Percentiles rank a stretch among this genome's conserved stretches.
Evolutionary conservation across 208 protist species (phyloP).

Genomic region (Leishmania gerbilli): DNA sequence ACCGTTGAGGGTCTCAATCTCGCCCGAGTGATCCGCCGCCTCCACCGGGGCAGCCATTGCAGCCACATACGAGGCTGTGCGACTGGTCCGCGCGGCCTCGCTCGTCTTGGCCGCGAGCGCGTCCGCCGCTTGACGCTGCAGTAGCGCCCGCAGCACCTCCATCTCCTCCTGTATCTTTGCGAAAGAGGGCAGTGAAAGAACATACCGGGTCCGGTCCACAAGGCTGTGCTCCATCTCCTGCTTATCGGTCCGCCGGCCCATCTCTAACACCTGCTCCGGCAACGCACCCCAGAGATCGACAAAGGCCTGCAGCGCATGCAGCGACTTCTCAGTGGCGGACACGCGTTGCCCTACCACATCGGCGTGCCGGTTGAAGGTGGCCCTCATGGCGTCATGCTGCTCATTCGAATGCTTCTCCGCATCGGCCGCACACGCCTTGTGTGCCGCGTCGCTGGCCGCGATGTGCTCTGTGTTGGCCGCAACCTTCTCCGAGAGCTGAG

Average conservation of each 20-base stretch:
- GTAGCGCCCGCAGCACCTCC: conserved; percentile 59
- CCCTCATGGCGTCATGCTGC: conserved; percentile 20
- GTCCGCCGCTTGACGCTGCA: conserved; percentile 64
- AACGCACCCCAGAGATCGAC: conserved; percentile 57
- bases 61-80: conserved; percentile 14
- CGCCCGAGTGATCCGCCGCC: neutral
- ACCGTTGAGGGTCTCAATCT: conserved; percentile 22
- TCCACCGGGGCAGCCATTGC: neutral
- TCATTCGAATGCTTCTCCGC: conserved; percentile 24
- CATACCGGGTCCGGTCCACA: conserved; percentile 59
- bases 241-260: conserved; percentile 37
- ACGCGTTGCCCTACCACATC: conserved; percentile 15
- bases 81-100: conserved; percentile 27
- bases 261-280: conserved; percentile 39
- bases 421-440: conserved; percentile 8
- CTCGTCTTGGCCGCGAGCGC: conserved; percentile 46
- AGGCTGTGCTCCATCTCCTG: conserved; percentile 40
- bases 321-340: conserved; percentile 13
- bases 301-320: conserved; percentile 40
- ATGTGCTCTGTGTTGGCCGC: conserved; percentile 21
- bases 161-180: conserved; percentile 62
- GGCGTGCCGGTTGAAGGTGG: conserved; percentile 12
- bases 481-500: conserved; percentile 13
- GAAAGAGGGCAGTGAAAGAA: conserved; percentile 73
- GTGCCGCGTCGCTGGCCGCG: conserved; percentile 1